A percentile compares a stretch with the other conserved stretches of the same genome.
Conservation (phyloP, 2,329 filamentous ascomycete species). For the Talaromyces albobiverticillius region DNA sequence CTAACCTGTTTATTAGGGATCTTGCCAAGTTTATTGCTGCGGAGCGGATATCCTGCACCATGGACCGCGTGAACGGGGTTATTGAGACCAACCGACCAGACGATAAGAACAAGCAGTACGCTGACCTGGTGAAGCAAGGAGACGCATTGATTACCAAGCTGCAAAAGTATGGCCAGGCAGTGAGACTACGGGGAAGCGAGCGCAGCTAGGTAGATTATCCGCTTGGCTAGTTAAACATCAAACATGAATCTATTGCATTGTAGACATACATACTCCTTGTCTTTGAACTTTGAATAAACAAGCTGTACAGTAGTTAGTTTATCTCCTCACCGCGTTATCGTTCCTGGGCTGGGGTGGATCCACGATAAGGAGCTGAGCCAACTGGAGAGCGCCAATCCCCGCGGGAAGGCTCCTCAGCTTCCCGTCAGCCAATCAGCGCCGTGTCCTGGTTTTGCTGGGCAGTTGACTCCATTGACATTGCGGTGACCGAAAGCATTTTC, state of each 20-base stretch:
- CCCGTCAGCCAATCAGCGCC: not conserved
- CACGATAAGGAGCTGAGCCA: not conserved
- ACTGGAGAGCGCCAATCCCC: constrained; percentile 6
- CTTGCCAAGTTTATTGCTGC: constrained; percentile 95
- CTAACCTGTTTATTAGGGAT: constrained; percentile 60
- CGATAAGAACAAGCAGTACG: constrained; percentile 99
- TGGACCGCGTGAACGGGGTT: constrained; percentile 92
- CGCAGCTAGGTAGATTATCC: constrained; percentile 57
- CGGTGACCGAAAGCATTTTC: constrained; percentile 6
- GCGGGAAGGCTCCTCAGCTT: constrained; percentile 7
- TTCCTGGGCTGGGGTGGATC: too few species aligned
- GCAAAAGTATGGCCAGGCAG: constrained; percentile 97
- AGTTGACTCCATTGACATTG: too few species aligned
- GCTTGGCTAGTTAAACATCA: not conserved
- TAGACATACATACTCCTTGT: constrained; percentile 1
- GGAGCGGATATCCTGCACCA: constrained; percentile 91
- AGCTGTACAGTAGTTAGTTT: too few species aligned
- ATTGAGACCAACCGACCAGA: constrained; percentile 98
- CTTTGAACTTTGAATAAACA: too few species aligned
- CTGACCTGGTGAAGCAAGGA: constrained; percentile 94
- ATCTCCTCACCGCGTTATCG: too few species aligned
- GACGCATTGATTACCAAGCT: constrained; percentile 98
- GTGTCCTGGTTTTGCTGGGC: not conserved
- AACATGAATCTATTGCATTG: constrained; percentile 5
- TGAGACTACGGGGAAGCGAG: constrained; percentile 91